Conservation (phyloP, 768 basidiomycete species). For the Tulasnella sp. region DNA sequence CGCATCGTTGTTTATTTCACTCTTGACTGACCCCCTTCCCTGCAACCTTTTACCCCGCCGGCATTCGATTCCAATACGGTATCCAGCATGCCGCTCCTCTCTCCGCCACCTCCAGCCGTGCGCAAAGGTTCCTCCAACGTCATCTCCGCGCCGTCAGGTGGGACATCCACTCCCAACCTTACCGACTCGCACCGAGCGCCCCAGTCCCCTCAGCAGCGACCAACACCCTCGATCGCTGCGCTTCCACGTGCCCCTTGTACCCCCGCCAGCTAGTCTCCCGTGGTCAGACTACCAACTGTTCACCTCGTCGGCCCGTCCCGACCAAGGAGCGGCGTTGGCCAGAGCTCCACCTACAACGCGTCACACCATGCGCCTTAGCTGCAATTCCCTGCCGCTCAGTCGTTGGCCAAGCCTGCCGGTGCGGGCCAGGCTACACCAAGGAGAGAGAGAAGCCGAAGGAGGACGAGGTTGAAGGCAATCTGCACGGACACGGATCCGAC, state of each 20-base stretch:
- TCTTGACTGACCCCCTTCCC: constrained; percentile 35
- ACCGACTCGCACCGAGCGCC: constrained; percentile 32
- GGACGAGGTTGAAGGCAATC: constrained; percentile 83
- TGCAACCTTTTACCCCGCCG: too few relatives aligned
- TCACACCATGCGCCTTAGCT: neutral
- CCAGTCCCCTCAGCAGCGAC: constrained; percentile 33
- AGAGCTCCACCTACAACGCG: neutral
- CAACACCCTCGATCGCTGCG: constrained; percentile 9
- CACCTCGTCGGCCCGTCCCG: too few relatives aligned
- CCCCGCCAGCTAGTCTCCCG: too few relatives aligned
- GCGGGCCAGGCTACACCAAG: constrained; percentile 40
- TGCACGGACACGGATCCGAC: constrained; percentile 98
- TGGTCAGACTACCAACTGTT: too few relatives aligned
- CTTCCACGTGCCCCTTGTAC: constrained; percentile 51
- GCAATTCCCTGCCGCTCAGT: constrained; percentile 56
- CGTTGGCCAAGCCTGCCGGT: constrained; percentile 33
- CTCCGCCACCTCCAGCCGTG: constrained; percentile 27
- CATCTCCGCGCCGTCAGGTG: constrained; percentile 35
- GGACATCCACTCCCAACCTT: constrained; percentile 40
- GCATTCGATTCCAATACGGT: constrained; percentile 32
- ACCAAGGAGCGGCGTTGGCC: neutral
- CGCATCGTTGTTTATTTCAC: constrained; percentile 22
- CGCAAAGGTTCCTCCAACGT: constrained; percentile 25
- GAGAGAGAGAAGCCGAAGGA: constrained; percentile 74
- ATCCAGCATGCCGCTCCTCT: constrained; percentile 44